These are phyloP conservation scores for Pseudogymnoascus sp. DNA, from an alignment of 2,329 filamentous ascomycete species.

Conservation along the genomic window DNA sequence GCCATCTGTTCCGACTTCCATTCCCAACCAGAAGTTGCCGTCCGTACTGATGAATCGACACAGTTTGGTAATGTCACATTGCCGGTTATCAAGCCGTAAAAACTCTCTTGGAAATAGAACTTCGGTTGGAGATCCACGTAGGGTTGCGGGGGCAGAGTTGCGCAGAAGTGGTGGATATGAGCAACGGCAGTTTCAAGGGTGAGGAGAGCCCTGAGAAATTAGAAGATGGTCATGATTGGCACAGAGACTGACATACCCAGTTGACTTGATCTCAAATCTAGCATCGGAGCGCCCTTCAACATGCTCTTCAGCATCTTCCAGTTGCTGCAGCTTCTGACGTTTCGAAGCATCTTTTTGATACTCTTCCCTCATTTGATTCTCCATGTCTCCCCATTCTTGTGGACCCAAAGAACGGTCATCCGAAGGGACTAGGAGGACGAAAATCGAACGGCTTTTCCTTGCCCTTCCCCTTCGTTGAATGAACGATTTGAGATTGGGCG, in stretches of 20 bases:
- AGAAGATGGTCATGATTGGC: constrained; percentile 16
- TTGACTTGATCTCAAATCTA: constrained; percentile 37
- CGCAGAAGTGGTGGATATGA: constrained; percentile 82
- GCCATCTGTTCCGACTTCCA: constrained; percentile 71
- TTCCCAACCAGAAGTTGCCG: constrained; percentile 40
- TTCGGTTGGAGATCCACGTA: constrained; percentile 63
- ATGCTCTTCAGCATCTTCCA: constrained; percentile 29
- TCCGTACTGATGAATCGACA: constrained; percentile 57
- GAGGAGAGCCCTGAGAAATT: constrained; percentile 52
- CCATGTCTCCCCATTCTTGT: constrained; percentile 58
- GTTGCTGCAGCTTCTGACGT: constrained; percentile 20
- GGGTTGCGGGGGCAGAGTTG: constrained; percentile 48
- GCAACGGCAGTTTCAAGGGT: constrained; percentile 65
- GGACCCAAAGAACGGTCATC: constrained; percentile 32
- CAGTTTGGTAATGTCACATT: constrained; percentile 66
- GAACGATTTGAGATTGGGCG: constrained; percentile 57
- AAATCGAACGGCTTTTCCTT: constrained; percentile 50
- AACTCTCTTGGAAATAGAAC: constrained; percentile 50
- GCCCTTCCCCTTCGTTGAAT: constrained; percentile 61
- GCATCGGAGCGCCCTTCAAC: constrained; percentile 26
- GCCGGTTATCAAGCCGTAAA: constrained; percentile 39
- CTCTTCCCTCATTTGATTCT: constrained; percentile 58
- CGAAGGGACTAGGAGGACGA: constrained; percentile 43
- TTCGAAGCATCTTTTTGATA: constrained; percentile 32
- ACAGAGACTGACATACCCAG: constrained; percentile 31